These are phyloP conservation scores for Perkinsus olseni DNA, from an alignment of 169 alveolate species.

Conservation along the genomic window DNA sequence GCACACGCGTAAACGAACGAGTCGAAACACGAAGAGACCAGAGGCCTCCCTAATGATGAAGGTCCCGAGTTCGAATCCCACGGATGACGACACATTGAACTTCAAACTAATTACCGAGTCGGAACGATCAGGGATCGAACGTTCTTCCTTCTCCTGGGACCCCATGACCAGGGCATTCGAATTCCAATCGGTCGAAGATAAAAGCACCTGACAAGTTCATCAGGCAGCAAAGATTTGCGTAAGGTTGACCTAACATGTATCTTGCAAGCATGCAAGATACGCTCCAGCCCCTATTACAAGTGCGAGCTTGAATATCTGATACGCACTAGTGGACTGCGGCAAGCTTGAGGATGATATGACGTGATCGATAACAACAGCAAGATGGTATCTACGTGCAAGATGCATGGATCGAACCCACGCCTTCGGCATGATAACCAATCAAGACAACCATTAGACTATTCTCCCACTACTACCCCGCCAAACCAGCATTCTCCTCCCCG, in stretches of 20 bases:
- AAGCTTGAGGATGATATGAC: not conserved
- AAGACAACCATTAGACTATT: not conserved
- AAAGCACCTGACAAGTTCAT: not conserved
- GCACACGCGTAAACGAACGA: too few relatives aligned
- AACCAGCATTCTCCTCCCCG: not conserved
- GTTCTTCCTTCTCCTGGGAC: not conserved
- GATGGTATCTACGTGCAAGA: not conserved
- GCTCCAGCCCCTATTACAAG: not conserved
- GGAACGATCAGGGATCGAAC: not conserved
- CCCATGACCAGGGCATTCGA: not conserved
- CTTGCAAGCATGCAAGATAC: not conserved
- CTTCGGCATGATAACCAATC: not conserved
- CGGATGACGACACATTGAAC: too few relatives aligned
- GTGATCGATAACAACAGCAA: not conserved
- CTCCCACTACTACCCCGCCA: not conserved
- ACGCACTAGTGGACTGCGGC: not conserved
- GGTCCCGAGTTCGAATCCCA: too few relatives aligned
- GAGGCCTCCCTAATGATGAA: too few relatives aligned
- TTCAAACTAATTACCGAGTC: not conserved
- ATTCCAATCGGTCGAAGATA: not conserved
- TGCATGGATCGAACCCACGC: not conserved
- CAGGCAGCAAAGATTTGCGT: not conserved
- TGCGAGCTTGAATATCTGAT: not conserved
- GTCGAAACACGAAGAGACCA: too few relatives aligned
- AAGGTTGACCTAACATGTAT: not conserved